Evolutionary conservation across 805 yeast genomes (phyloP).

Genomic region (Saccharomycopsis sp.): DNA sequence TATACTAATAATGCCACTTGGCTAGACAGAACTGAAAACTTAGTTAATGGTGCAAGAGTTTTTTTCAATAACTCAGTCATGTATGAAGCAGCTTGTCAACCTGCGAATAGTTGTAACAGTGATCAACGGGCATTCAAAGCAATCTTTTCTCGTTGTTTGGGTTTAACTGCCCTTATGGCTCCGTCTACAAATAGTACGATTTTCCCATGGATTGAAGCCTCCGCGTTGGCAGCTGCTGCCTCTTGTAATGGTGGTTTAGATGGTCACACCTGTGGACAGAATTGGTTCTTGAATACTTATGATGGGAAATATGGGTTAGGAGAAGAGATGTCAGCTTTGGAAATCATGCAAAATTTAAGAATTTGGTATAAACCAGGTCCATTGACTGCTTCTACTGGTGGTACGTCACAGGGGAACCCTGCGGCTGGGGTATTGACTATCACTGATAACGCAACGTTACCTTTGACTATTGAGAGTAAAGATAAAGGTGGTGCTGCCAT

Average conservation of each 20-base stretch:
- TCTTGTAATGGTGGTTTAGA: constrained; percentile 86
- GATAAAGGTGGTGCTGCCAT: constrained; percentile 66
- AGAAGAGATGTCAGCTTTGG: constrained; percentile 85
- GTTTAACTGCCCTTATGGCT: constrained; percentile 62
- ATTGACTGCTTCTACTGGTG: constrained; percentile 57
- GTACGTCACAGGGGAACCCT: constrained; percentile 59
- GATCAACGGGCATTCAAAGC: constrained; percentile 95
- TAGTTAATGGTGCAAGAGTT: constrained; percentile 47
- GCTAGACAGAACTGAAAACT: constrained; percentile 51
- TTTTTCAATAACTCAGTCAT: constrained; percentile 53
- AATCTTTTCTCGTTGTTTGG: constrained; percentile 66
- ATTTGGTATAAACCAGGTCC: constrained; percentile 44
- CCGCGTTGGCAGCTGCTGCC: constrained; percentile 68
- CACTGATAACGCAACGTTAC: constrained; percentile 30
- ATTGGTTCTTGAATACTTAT: constrained; percentile 67
- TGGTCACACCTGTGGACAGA: constrained; percentile 80
- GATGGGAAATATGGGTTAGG: constrained; percentile 80
- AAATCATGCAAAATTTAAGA: constrained; percentile 41
- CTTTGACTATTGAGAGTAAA: constrained; percentile 37
- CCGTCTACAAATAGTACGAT: constrained; percentile 40
- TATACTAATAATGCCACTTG: constrained; percentile 60
- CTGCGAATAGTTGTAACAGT: constrained; percentile 54
- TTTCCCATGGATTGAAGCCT: constrained; percentile 33
- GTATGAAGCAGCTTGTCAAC: constrained; percentile 84
- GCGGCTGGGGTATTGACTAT: constrained; percentile 55